phyloP scores from a whole-genome alignment of 257 asterid species.

The Handroanthus guayacan region DNA sequence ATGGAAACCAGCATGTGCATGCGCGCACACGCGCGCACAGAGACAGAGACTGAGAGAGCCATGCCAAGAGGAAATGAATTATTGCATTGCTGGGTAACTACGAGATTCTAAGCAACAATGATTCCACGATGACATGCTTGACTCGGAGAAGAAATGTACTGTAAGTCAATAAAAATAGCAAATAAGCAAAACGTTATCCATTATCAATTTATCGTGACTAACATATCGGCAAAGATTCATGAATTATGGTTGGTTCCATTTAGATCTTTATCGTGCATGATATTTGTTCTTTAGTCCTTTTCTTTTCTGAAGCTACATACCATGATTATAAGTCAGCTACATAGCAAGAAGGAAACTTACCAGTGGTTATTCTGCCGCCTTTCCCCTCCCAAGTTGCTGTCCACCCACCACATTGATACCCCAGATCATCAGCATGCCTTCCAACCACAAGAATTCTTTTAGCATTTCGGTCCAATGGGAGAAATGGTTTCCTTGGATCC shows the following conservation, averaged over 20 bases:
- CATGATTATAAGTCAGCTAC: conserved; percentile 3
- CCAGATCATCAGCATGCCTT: conserved; percentile 73
- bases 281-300: not conserved
- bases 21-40: too few relatives aligned
- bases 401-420: conserved; percentile 92
- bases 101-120: conserved; percentile 20
- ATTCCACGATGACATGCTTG: conserved; percentile 6
- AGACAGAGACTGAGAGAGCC: not conserved
- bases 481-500: conserved; percentile 62
- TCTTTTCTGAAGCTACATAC: not conserved
- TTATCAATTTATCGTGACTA: not conserved
- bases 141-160: not conserved
- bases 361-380: conserved; percentile 74
- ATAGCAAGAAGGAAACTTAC: conserved; percentile 41
- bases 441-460: conserved; percentile 71
- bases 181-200: conserved; percentile 3
- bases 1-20: too few relatives aligned
- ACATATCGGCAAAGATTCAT: not conserved
- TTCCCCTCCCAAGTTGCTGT: conserved; percentile 82
- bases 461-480: conserved; percentile 63
- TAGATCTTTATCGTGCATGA: not conserved
- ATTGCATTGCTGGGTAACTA: conserved; percentile 4
- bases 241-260: not conserved
- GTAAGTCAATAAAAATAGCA: not conserved
- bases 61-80: not conserved